Conservation (phyloP, 2,329 filamentous ascomycete species). For the Penicillium corylophilum region DNA sequence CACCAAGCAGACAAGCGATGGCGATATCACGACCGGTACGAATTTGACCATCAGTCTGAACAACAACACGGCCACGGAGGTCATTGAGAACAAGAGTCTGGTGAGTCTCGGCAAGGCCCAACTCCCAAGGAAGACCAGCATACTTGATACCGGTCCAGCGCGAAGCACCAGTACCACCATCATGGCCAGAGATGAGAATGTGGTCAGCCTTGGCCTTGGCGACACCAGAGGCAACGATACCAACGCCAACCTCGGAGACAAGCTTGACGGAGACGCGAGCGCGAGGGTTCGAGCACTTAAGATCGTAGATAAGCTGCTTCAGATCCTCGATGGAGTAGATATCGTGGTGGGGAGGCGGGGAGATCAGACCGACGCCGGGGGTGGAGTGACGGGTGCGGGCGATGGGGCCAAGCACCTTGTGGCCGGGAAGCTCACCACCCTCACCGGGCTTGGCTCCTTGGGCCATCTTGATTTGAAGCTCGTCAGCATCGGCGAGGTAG, state of each 20-base stretch:
- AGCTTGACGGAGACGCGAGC: conserved; percentile 94
- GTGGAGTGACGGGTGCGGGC: conserved; percentile 94
- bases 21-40: conserved; percentile 90
- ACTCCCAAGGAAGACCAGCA: conserved; percentile 91
- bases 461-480: conserved; percentile 99
- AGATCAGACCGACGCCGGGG: conserved; percentile 92
- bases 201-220: conserved; percentile 97
- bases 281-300: conserved; percentile 93
- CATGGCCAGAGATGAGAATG: conserved; percentile 93
- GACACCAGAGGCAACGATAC: conserved; percentile 95
- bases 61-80: conserved; percentile 88
- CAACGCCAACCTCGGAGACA: conserved; percentile 94
- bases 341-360: conserved; percentile 93
- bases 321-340: conserved; percentile 98
- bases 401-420: conserved; percentile 94
- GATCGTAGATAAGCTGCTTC: conserved; percentile 95
- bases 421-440: conserved; percentile 92
- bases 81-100: conserved; percentile 96
- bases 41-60: conserved; percentile 94
- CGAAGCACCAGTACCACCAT: conserved; percentile 94
- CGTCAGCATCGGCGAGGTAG: conserved; percentile 91
- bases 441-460: conserved; percentile 97
- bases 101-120: conserved; percentile 95
- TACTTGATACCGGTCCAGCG: conserved; percentile 98
- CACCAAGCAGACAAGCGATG: conserved; percentile 89